Evolutionary conservation across 495 filamentous ascomycete species (phyloP), one percentile per base, ranked within the genome.

Genomic region (Neurospora sp.): DNA sequence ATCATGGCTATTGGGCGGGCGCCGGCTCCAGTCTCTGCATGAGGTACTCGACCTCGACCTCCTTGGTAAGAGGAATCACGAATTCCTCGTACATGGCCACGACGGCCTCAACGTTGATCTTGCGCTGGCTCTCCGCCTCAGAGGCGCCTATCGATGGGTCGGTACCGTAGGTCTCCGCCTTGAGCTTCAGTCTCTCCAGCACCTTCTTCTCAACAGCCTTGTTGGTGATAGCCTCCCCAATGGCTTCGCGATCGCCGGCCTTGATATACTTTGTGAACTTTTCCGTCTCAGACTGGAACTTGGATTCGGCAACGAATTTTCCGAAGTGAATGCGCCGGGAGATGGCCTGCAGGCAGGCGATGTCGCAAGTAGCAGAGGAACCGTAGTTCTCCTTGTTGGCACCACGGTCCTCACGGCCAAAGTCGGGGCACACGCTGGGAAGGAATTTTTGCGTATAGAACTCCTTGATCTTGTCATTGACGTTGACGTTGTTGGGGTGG

Each of bases 301-400:
- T 99, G n/a, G 92, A 91, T 85, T 99, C 96, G 12, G 96, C 96
- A 5, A 99, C 96, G 78, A 98, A 98, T 85, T 97, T 99, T 72
- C 96, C 96, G 82, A 98, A 99, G 81, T 99, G 96, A 74, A 99
- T 93, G 68, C 96, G 87, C 20, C 94, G 87, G 59, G 94, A 97
- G 12, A 99, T 85, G 18, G 96, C 93, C 84, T 99, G 96, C 70
- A 99, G 83, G 78, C 92, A 95, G 39, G 87, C 85, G 39, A 99
- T 96, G 82, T 99, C 96, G 80, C 91, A 92, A 1, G 93, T 97
- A 0, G 94, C 96, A 6, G 94, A 86, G 0, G 93, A 97, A 3
- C 96, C 96, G 81, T 98, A 99, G 81, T 98, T 97, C 83, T 99
- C 96, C 78, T 92, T 89, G 20, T 89, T 87, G 77, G 95, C 96